Evolutionary conservation across 495 filamentous ascomycete genomes (phyloP), one percentile per base, ranked within the genome.

Genomic region (Penicillium silybi): DNA sequence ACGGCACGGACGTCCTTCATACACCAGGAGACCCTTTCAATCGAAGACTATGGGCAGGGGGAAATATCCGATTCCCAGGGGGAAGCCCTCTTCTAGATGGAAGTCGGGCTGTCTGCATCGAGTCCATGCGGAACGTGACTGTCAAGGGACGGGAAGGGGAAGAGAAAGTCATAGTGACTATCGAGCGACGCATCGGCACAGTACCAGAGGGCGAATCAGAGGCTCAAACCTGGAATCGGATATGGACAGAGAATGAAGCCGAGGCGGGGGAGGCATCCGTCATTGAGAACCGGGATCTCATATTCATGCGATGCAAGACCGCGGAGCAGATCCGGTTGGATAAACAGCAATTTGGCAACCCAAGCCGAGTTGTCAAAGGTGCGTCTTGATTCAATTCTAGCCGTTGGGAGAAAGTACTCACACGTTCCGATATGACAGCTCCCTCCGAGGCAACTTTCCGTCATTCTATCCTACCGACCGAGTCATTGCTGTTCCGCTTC

Each of bases 1-100:
- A 95, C 62, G 88, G 89, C 34, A 88, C 87, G 0, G 89, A 93
- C 59, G 72, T 71, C 4, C 70, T 81, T 8, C 87, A 90, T 53
- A 80, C 71, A 34, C 89, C 90, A 0, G 85, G 85, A 1, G 44
- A 47, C 1, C 83, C 85, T 3, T 92, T 84, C 50, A 75, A 73
- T 38, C 75, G 86, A 37, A 80, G 89, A n/a, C 77, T 95, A 66
- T 95, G 89, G 89, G 87, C 85, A 29, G 89, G 88, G 9, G 89
- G 88, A 1, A 69, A 67, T 35, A 56, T 70, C 27, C 65, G 53
- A 51, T 77, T 70, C 50, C 59, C 63, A 10, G 59, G 39, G 15
- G 39, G 35, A 34, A 45, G 44, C n/a, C 59, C 69, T 20, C 27
- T 54, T 8, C 62, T 88, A 8, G 72, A 85, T 56, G 80, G 76